Evolutionary conservation across 163 green algal species (phyloP), one percentile per base, ranked within the genome.

Genomic region (Scenedesmus sp.): DNA sequence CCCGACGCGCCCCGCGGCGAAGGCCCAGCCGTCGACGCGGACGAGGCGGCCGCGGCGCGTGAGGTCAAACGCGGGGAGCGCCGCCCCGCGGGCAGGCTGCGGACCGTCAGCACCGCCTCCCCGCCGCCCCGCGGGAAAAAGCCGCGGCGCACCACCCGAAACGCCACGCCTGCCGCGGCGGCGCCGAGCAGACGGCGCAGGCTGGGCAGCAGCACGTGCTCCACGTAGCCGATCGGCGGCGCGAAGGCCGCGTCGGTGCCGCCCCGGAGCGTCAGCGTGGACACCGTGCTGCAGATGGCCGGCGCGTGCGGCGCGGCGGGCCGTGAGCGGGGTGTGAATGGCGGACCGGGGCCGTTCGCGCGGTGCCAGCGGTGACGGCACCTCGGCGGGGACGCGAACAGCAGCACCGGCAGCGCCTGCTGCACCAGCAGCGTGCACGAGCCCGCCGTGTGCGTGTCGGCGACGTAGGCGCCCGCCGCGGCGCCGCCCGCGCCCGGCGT

Each of bases 71-170:
- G 56, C 1, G 89, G 90, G 45, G 96, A 75, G 6, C 71, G 26
- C n/a, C 54, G 33, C 4, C 86, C 85, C 0, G 60, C 22, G 0
- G 82, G 36, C 42, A 97, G 84, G 22, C 71, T 26, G 22, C 33
- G 66, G 18, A 86, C 86, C 9, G 15, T 57, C 15, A 93, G 56
- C 20, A 51, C 39, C 14, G 93, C 45, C 6, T 84, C 51, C 2
- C 93, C 93, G 10, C 89, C 87, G n/a, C 93, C 93, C 24, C 81
- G 82, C 2, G 91, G 91, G 76, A 89, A 96, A 81, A 97, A 97
- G 13, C 93, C 93, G 0, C 91, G 75, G 13, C 88, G 63, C 4
- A 87, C 44, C 33, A 94, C 50, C 22, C 81, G 36, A 60, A 90
- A 63, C 44, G 73, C 58, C 50, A 85, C 20, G 50, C 70, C 57